A percentile compares a stretch with the other conserved stretches of the same genome.
Evolutionary conservation across 2,329 filamentous ascomycete genomes (phyloP).

Genomic region (Cladosporium sp.): DNA sequence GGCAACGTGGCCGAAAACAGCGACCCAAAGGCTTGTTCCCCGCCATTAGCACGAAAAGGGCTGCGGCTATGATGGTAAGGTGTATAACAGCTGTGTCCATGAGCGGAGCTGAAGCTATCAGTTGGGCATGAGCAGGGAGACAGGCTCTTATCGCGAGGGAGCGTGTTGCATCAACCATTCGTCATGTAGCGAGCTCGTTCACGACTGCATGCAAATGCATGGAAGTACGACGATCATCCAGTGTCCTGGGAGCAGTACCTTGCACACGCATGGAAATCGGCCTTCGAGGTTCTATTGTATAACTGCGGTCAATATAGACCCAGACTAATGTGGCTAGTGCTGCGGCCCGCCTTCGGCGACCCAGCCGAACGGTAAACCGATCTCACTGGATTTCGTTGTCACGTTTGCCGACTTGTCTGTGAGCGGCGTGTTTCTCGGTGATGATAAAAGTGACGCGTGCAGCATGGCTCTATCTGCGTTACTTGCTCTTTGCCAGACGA

Average conservation of each 20-base stretch:
- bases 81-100: not conserved
- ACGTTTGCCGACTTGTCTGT: not conserved
- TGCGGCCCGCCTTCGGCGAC: not conserved
- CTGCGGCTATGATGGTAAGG: not conserved
- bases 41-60: not conserved
- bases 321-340: not conserved
- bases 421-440: not conserved
- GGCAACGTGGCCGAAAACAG: not conserved
- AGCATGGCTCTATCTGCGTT: not conserved
- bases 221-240: not conserved
- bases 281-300: not conserved
- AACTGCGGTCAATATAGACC: slow-evolving; percentile 1
- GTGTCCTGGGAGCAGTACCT: not conserved
- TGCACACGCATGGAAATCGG: not conserved
- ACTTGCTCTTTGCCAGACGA: not conserved
- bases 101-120: not conserved
- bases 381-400: not conserved
- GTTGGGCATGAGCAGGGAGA: not conserved
- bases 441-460: not conserved
- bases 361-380: not conserved
- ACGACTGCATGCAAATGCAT: not conserved
- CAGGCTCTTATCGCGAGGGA: not conserved
- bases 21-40: not conserved
- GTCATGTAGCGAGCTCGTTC: not conserved
- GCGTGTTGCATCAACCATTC: not conserved